These are phyloP conservation scores for Oryza australiensis DNA, from an alignment of 176 grass and related monocot species.

Conservation along the genomic window DNA sequence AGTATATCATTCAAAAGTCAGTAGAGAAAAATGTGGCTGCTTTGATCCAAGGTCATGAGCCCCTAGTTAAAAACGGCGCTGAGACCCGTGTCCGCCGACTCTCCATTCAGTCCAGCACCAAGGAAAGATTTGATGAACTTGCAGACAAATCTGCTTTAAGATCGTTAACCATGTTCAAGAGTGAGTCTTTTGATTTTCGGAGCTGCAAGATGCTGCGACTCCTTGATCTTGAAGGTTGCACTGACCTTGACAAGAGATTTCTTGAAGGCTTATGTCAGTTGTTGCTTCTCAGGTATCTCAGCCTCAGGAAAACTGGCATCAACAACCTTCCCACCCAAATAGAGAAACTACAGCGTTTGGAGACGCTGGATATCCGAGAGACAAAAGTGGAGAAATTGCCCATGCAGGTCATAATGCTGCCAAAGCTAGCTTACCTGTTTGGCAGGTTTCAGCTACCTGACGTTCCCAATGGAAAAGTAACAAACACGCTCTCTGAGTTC, in stretches of 20 bases:
- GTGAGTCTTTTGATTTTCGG: background rate
- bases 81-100: slow-evolving; percentile 11
- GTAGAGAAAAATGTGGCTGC: background rate
- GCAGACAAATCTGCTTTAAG: background rate
- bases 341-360: background rate
- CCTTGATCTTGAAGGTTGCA: slow-evolving; percentile 18
- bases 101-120: background rate
- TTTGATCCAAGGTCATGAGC: background rate
- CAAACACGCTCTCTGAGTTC: background rate
- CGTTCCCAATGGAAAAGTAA: background rate
- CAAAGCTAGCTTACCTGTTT: slow-evolving; percentile 24
- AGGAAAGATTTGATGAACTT: slow-evolving; percentile 1
- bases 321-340: background rate
- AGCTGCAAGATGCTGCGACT: slow-evolving; percentile 7
- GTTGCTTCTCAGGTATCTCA: slow-evolving; percentile 24
- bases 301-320: background rate
- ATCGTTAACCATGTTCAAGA: background rate
- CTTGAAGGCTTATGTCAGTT: background rate
- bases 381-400: background rate
- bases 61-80: background rate
- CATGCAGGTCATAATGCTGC: background rate
- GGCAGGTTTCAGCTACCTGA: slow-evolving; percentile 15
- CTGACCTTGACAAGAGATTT: background rate
- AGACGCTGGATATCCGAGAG: slow-evolving; percentile 29
- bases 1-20: slow-evolving; percentile 17